Percentiles rank a stretch among this genome's conserved stretches.
phyloP scores from a whole-genome alignment of 2,329 filamentous ascomycete species.

The Pyrenophora tritici-repentis region DNA sequence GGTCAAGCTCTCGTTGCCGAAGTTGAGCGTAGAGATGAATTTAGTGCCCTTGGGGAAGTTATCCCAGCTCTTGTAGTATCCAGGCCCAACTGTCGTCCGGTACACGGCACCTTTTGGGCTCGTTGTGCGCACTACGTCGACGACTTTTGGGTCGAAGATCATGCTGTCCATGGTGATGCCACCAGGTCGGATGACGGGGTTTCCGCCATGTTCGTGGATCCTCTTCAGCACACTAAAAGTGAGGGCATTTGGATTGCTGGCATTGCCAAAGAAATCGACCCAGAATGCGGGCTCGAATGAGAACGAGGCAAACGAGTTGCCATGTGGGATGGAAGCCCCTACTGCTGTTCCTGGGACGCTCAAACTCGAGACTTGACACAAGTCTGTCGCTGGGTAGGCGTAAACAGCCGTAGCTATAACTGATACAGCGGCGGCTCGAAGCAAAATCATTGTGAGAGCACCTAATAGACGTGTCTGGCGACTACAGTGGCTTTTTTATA shows the following conservation, averaged over 20 bases:
- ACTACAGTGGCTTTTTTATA: too few relatives aligned
- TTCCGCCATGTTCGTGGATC: conserved; percentile 15
- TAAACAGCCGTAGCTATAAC: neutral
- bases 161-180: conserved; percentile 20
- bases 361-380: neutral
- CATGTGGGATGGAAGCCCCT: conserved; percentile 14
- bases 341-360: conserved; percentile 8
- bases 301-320: conserved; percentile 17
- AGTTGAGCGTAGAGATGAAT: conserved; percentile 18
- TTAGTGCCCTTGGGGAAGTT: conserved; percentile 16
- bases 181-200: conserved; percentile 15
- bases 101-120: conserved; percentile 14
- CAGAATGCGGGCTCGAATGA: conserved; percentile 18
- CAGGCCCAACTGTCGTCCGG: conserved; percentile 13
- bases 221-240: conserved; percentile 8
- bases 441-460: conserved; percentile 2
- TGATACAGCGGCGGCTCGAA: conserved; percentile 1
- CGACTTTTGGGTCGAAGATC: conserved; percentile 7
- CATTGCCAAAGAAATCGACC: conserved; percentile 19
- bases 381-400: neutral
- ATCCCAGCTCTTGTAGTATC: conserved; percentile 16
- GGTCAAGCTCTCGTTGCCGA: conserved; percentile 13
- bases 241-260: conserved; percentile 11
- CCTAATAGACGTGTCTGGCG: too few relatives aligned
- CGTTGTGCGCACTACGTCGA: conserved; percentile 13